These are phyloP conservation scores for Penicillium parvum DNA, from an alignment of 495 filamentous ascomycete species.

Conservation along the genomic window DNA sequence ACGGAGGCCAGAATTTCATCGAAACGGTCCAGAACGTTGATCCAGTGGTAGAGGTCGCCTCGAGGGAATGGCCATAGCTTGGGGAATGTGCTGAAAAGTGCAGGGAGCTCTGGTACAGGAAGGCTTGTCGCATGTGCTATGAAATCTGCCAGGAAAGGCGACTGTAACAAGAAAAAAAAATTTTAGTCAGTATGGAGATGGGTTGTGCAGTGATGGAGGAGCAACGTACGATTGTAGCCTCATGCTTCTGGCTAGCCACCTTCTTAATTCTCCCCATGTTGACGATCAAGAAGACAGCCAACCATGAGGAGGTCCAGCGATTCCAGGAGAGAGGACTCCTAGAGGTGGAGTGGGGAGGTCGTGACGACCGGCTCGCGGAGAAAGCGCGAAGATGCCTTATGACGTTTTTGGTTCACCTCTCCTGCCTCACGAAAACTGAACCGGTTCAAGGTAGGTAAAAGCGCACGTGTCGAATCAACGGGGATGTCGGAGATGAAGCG, in stretches of 20 bases:
- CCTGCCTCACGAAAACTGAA: slow-evolving; percentile 30
- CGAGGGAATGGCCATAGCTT: slow-evolving; percentile 92
- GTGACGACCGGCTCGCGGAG: slow-evolving; percentile 33
- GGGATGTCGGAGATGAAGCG: background rate
- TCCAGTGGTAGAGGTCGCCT: slow-evolving; percentile 98
- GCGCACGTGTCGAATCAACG: background rate
- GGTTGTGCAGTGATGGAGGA: slow-evolving; percentile 5
- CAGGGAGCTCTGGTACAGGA: slow-evolving; percentile 70
- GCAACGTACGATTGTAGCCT: slow-evolving; percentile 80
- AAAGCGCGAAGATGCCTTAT: slow-evolving; percentile 39
- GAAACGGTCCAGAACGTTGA: slow-evolving; percentile 88
- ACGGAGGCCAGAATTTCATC: slow-evolving; percentile 81
- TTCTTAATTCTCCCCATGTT: slow-evolving; percentile 97
- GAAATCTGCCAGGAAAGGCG: slow-evolving; percentile 78
- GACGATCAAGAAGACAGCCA: slow-evolving; percentile 31
- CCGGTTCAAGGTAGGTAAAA: slow-evolving; percentile 8
- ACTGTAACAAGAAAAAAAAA: slow-evolving; percentile 51
- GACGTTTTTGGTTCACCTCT: slow-evolving; percentile 40
- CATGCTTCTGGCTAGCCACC: slow-evolving; percentile 84
- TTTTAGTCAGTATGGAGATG: slow-evolving; percentile 20
- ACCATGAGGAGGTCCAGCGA: slow-evolving; percentile 43
- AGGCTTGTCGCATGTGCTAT: slow-evolving; percentile 62
- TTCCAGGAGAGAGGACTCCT: slow-evolving; percentile 32
- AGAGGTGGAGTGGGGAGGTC: slow-evolving; percentile 28
- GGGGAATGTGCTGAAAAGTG: slow-evolving; percentile 74